A percentile compares a stretch with the other conserved stretches of the same genome.
Conservation (phyloP, 768 basidiomycete species). For the Mrakia blollopis region DNA sequence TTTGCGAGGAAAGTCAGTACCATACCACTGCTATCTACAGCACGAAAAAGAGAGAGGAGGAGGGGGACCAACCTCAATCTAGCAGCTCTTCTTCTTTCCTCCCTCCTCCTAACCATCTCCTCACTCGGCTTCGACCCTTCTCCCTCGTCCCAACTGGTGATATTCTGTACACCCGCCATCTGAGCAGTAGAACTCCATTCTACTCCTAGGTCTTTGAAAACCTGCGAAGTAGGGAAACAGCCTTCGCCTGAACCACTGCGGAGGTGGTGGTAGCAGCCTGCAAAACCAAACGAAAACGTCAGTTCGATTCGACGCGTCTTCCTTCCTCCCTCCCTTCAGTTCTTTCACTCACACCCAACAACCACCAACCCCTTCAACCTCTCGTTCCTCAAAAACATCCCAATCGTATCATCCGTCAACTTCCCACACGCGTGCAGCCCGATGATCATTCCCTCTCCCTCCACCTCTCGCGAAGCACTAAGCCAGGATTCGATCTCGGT, state of each 20-base stretch:
- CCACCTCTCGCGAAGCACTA: not conserved
- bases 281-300: not conserved
- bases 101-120: not conserved
- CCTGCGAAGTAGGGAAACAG: not conserved
- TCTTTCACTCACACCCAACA: not conserved
- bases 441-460: not conserved
- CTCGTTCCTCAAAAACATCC: not conserved
- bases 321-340: not conserved
- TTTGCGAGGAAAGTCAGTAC: too few relatives aligned
- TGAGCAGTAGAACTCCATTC: not conserved
- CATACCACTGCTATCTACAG: too few relatives aligned
- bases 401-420: slow-evolving; percentile 2
- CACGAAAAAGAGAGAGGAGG: not conserved
- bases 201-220: not conserved
- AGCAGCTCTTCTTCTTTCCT: not conserved
- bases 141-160: not conserved
- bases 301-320: not conserved
- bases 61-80: not conserved
- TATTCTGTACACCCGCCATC: not conserved
- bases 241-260: not conserved
- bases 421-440: not conserved
- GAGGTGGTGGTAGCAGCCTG: slow-evolving; percentile 4
- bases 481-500: not conserved
- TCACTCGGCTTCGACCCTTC: not conserved
- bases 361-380: not conserved